A percentile compares a stretch with the other conserved stretches of the same genome.
These are phyloP conservation scores for Paecilomyces niveus DNA, from an alignment of 2,329 filamentous ascomycete species.

Conservation along the genomic window DNA sequence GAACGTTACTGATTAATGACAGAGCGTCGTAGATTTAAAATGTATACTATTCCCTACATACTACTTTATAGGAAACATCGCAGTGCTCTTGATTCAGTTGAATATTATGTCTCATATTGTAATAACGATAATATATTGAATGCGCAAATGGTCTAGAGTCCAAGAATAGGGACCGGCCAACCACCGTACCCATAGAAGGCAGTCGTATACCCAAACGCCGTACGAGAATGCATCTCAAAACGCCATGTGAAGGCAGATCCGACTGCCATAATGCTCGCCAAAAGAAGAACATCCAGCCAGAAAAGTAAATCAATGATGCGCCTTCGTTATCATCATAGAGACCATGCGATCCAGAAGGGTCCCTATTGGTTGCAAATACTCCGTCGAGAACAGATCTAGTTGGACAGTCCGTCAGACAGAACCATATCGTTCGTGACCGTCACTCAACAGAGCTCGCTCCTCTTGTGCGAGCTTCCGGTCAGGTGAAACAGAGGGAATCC, in stretches of 20 bases:
- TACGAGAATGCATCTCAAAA: not conserved
- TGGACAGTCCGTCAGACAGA: not conserved
- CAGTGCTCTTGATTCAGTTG: not conserved
- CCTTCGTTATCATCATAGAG: not conserved
- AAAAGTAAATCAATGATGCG: not conserved
- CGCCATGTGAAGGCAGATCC: not conserved
- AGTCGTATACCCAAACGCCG: not conserved
- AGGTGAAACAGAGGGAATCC: conserved; percentile 49
- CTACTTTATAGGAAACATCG: not conserved
- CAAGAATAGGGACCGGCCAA: not conserved
- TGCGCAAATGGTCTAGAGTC: not conserved
- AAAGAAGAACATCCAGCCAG: not conserved
- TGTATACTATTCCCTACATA: not conserved
- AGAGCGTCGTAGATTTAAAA: not conserved
- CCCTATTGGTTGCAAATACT: not conserved
- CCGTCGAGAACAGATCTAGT: not conserved
- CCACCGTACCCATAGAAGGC: not conserved
- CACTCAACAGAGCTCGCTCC: not conserved
- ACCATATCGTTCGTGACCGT: not conserved
- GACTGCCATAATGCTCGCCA: not conserved
- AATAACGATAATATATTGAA: not conserved
- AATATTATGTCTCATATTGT: not conserved
- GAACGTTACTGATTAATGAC: not conserved
- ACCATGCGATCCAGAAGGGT: not conserved
- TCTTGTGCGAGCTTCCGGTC: conserved; percentile 6